A percentile compares a stretch with the other conserved stretches of the same genome.
phyloP scores from a whole-genome alignment of 78 protist genomes.

The Speleostelium caveatum region DNA sequence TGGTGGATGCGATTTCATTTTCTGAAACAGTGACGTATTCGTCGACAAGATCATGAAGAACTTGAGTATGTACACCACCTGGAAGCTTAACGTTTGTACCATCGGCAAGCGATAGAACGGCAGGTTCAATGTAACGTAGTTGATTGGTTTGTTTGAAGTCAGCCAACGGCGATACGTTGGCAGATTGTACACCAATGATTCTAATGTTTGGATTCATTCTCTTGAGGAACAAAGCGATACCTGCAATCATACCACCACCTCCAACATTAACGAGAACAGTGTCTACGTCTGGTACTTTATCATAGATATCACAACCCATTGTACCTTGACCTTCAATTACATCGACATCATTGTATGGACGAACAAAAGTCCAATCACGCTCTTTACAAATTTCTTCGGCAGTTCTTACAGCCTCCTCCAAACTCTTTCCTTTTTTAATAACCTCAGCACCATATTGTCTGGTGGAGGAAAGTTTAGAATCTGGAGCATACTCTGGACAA shows the following conservation, averaged over 20 bases:
- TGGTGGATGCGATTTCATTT: constrained; percentile 84
- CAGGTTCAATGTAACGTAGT: constrained; percentile 64
- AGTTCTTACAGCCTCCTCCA: constrained; percentile 66
- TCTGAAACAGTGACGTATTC: constrained; percentile 85
- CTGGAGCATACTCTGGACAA: constrained; percentile 89
- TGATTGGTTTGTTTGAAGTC: constrained; percentile 79
- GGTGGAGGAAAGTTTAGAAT: constrained; percentile 74
- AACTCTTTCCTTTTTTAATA: constrained; percentile 67
- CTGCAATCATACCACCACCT: constrained; percentile 91
- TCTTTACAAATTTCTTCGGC: constrained; percentile 80
- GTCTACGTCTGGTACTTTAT: constrained; percentile 80
- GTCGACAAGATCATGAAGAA: constrained; percentile 81
- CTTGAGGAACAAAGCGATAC: constrained; percentile 84
- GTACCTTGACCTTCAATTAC: constrained; percentile 91
- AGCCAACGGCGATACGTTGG: constrained; percentile 79
- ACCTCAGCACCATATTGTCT: constrained; percentile 86
- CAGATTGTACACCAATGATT: constrained; percentile 86
- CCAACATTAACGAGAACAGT: constrained; percentile 88
- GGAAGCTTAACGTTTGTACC: constrained; percentile 88
- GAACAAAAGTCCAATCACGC: constrained; percentile 74
- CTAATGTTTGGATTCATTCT: constrained; percentile 81
- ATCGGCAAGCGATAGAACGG: constrained; percentile 80
- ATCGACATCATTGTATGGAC: constrained; percentile 83
- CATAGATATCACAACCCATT: constrained; percentile 81
- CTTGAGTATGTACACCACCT: constrained; percentile 83